Conservation (phyloP, 148 eudicot genomes). For the Rhododendron vialii region DNA sequence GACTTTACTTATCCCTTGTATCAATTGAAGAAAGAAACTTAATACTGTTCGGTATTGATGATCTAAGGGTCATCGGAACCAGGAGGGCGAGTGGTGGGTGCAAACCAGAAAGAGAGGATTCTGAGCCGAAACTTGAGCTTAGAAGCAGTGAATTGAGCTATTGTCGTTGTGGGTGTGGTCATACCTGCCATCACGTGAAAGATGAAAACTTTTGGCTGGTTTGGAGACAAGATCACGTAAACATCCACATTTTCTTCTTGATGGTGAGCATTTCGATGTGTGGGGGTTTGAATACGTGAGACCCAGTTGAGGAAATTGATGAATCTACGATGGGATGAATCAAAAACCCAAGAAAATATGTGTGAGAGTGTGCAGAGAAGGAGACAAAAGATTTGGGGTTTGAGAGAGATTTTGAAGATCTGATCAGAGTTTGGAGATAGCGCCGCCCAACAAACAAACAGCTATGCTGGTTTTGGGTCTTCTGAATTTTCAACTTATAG, state of each 20-base stretch:
- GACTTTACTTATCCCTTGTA: background rate
- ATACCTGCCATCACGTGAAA: conserved; percentile 19
- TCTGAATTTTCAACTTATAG: background rate
- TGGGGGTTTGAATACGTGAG: background rate
- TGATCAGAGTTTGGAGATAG: background rate
- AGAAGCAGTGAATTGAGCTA: conserved; percentile 7
- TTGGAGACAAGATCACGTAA: conserved; percentile 14
- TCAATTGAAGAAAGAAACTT: background rate
- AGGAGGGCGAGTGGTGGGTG: conserved; percentile 56
- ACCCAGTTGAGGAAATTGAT: conserved; percentile 13
- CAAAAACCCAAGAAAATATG: background rate
- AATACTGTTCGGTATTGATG: background rate
- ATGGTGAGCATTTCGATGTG: conserved; percentile 16
- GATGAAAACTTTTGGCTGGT: conserved; percentile 1
- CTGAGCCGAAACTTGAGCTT: conserved; percentile 24
- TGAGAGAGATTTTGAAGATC: background rate
- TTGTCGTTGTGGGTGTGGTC: conserved; percentile 14
- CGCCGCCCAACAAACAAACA: background rate
- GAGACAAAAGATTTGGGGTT: background rate
- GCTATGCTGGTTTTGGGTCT: background rate
- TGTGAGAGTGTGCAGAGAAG: background rate
- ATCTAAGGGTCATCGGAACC: conserved; percentile 32
- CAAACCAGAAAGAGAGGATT: conserved; percentile 48
- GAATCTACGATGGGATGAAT: conserved; percentile 11
- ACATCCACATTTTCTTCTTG: conserved; percentile 41